phyloP scores from a whole-genome alignment of 2,329 filamentous ascomycete genomes.

The Aspergillus phoenicis region DNA sequence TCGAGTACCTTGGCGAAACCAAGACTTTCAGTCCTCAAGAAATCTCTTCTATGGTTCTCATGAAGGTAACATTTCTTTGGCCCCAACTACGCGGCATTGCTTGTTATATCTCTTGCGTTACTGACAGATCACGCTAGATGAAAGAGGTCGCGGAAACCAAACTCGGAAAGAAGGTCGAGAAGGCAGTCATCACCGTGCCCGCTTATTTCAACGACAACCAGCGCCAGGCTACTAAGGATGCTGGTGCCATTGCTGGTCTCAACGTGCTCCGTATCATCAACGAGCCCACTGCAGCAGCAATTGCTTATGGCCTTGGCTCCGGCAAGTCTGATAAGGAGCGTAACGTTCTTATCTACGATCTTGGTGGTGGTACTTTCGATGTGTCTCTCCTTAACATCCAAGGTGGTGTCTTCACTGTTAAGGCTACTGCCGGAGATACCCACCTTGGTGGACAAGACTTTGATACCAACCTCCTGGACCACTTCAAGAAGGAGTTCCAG shows the following conservation, averaged over 20 bases:
- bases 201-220: conserved; percentile 99
- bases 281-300: conserved; percentile 97
- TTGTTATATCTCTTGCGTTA: neutral
- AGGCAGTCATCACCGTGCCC: conserved; percentile 97
- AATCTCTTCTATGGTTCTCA: conserved; percentile 97
- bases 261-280: conserved; percentile 99
- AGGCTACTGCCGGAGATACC: conserved; percentile 96
- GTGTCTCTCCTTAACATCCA: conserved; percentile 98
- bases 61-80: conserved; percentile 68
- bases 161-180: conserved; percentile 97
- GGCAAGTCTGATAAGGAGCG: conserved; percentile 97
- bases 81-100: conserved; percentile 4
- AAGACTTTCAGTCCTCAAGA: conserved; percentile 98
- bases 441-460: conserved; percentile 96
- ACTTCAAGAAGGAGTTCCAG: conserved; percentile 95
- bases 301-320: conserved; percentile 94
- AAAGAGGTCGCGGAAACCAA: conserved; percentile 98
- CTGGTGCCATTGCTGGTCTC: conserved; percentile 93
- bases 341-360: conserved; percentile 99
- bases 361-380: conserved; percentile 99
- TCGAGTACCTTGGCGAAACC: conserved; percentile 90
- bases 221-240: conserved; percentile 98
- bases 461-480: conserved; percentile 90
- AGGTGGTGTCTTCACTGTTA: conserved; percentile 98
- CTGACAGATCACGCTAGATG: conserved; percentile 64